Conservation (phyloP, 176 grass and related monocot genomes). For the Aegilops longissima region DNA sequence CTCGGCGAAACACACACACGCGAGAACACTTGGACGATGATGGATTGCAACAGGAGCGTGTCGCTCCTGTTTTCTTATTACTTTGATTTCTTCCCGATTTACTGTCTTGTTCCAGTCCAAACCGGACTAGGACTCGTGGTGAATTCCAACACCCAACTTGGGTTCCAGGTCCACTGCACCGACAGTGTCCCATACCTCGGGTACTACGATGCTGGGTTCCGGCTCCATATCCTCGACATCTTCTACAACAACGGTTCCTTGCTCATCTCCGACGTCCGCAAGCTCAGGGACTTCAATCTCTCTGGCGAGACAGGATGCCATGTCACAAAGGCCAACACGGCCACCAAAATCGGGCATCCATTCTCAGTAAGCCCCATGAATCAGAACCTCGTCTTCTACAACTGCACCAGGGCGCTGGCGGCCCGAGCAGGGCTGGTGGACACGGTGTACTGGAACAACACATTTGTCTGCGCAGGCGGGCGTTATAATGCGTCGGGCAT, state of each 20-base stretch:
- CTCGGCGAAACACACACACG: no score
- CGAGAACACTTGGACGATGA: no score
- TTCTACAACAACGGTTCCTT: background rate
- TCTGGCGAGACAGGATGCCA: background rate
- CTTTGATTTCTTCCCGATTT: no score
- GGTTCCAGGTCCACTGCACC: background rate
- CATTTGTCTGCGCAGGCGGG: background rate
- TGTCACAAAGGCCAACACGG: background rate
- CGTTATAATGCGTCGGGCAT: rapidly evolving
- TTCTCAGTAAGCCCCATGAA: background rate
- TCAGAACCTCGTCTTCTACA: slow-evolving; percentile 21
- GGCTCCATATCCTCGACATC: slow-evolving; percentile 15
- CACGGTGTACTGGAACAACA: background rate
- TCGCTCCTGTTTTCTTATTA: no score
- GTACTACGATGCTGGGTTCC: rapidly evolving
- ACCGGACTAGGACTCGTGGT: no score
- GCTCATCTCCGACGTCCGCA: background rate
- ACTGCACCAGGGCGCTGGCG: background rate
- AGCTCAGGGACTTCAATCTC: background rate
- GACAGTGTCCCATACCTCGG: background rate
- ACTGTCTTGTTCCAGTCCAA: no score
- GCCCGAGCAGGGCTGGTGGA: background rate
- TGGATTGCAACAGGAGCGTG: no score
- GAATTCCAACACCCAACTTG: rapidly evolving
- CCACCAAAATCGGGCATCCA: background rate